Percentiles rank a stretch among this genome's conserved stretches.
phyloP scores from a whole-genome alignment of 192 early-diverging fungal species.

The Linnemannia zychae region DNA sequence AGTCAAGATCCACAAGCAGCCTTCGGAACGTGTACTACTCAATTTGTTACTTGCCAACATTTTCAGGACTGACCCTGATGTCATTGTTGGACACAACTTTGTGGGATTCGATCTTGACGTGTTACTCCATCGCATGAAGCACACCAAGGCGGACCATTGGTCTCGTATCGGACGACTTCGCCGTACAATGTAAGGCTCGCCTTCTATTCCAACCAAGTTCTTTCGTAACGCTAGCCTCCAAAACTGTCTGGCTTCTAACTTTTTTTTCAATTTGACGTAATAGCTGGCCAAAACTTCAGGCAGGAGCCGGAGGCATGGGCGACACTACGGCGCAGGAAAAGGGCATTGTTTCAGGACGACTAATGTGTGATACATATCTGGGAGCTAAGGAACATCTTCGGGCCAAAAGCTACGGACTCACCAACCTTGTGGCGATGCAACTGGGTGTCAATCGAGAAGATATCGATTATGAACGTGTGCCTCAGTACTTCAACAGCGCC shows the following conservation, averaged over 20 bases:
- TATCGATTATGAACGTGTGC: slow-evolving; percentile 85
- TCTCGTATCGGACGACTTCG: slow-evolving; percentile 89
- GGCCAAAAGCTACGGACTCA: slow-evolving; percentile 89
- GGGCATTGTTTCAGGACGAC: slow-evolving; percentile 83
- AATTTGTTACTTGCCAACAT: slow-evolving; percentile 83
- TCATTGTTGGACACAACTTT: slow-evolving; percentile 97
- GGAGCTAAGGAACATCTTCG: slow-evolving; percentile 88
- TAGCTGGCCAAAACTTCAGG: slow-evolving; percentile 89
- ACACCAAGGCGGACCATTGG: slow-evolving; percentile 84
- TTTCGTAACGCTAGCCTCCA: not conserved
- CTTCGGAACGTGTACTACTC: slow-evolving; percentile 84
- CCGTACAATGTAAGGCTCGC: slow-evolving; percentile 69
- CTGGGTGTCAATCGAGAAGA: slow-evolving; percentile 85
- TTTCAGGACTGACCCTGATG: slow-evolving; percentile 87
- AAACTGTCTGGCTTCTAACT: not conserved
- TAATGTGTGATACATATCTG: slow-evolving; percentile 95
- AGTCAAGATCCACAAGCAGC: slow-evolving; percentile 69
- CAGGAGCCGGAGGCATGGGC: slow-evolving; percentile 82
- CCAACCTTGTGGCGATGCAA: slow-evolving; percentile 80
- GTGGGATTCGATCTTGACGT: slow-evolving; percentile 95
- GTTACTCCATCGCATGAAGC: slow-evolving; percentile 93
- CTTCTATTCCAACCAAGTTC: not conserved
- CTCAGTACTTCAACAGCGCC: slow-evolving; percentile 74
- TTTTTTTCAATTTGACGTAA: not conserved
- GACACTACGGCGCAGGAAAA: slow-evolving; percentile 85